Evolutionary conservation across 306 rosid species (phyloP), one percentile per base, ranked within the genome.

Genomic region (Cicer chorassanicum): DNA sequence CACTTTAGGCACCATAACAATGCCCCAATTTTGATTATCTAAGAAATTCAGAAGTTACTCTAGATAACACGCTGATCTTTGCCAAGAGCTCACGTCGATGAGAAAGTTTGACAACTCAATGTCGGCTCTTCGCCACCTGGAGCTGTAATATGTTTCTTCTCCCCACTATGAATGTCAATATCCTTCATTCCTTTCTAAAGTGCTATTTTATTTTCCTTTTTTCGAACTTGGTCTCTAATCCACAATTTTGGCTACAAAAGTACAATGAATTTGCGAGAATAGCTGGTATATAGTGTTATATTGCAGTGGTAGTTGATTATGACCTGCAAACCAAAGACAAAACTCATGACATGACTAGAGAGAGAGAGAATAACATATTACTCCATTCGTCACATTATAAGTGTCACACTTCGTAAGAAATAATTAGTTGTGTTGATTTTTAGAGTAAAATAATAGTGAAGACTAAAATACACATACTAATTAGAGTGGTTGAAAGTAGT

Each of bases 291-390:
- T 29, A 0, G 73, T 72, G 76, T 13, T 42, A 59, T 66, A 46
- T 11, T 63, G 60, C 43, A 69, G 74, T 36, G 41, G 15, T 73
- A 6, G 38, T 54, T 46, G 73, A 56, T 61, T 54, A 38, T 65
- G 48, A 49, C 69, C 84, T 79, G 87, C 79, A 79, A 62, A 36
- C 24, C 80, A 69, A 24, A 56, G 61, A 75, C 42, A 56, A 65
- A 79, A 24, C 59, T 82, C 36, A 78, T 50, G 67, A 44, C 29
- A 24, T 3, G 36, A 3, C 36, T 29, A 3, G 36, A 29, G 3
- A 29, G 36, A 29, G 34, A 24, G 36, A 29, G 36, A 29, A 29
- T 29, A 29, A 29, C 36, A 29, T 29, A 29, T 4, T 29, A 29
- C 36, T 29, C 36, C 36, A 29, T 3, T 29, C 1, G 36, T 29